Conservation (phyloP, 2,329 filamentous ascomycete species). For the Aspergillus pseudoterreus region DNA sequence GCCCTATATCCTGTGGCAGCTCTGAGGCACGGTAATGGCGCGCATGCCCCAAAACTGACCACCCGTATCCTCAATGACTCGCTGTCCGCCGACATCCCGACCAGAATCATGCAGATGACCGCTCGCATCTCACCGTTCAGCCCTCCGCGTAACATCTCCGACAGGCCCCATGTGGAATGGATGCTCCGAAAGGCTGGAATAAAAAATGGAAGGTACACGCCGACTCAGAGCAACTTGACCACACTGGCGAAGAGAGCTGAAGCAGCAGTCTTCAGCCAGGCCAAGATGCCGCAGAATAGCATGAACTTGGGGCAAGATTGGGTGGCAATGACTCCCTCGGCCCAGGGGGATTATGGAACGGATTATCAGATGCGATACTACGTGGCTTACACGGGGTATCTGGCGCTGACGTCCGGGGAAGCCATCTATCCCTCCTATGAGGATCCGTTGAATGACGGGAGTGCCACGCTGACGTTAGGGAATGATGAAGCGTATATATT, state of each 20-base stretch:
- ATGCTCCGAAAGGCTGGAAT: background rate
- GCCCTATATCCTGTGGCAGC: background rate
- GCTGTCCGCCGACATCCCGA: background rate
- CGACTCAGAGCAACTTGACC: background rate
- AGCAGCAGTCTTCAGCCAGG: background rate
- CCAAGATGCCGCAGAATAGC: background rate
- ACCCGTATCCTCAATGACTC: background rate
- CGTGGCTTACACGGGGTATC: conserved; percentile 15
- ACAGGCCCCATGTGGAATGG: background rate
- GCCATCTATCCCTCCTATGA: conserved; percentile 17
- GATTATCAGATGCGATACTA: conserved; percentile 15
- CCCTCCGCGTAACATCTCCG: background rate
- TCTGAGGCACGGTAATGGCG: background rate
- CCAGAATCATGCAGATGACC: background rate
- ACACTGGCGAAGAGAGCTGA: background rate
- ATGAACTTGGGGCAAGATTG: conserved; percentile 4
- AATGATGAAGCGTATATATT: conserved; percentile 17
- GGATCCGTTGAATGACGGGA: background rate
- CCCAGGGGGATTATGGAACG: conserved; percentile 10
- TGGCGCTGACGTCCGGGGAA: conserved; percentile 11
- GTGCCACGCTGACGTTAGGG: conserved; percentile 1
- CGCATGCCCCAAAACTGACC: background rate
- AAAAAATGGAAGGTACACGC: background rate
- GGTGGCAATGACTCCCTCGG: conserved; percentile 8
- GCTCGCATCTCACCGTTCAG: background rate